Conservation (phyloP, 2,329 filamentous ascomycete species). For the Fusarium sp. region DNA sequence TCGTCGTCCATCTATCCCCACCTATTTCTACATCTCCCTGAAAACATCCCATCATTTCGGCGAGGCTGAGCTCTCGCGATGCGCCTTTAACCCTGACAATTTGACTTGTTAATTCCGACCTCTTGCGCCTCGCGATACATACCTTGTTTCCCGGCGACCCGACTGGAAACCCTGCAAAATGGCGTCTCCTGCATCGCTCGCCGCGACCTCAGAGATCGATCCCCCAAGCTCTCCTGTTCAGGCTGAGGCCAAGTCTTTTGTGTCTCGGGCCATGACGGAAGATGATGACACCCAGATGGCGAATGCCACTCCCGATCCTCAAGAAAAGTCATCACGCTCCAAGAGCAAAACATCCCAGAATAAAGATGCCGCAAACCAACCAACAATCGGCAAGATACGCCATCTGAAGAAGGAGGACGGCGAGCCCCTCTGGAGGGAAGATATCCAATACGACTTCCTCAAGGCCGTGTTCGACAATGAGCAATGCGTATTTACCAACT, state of each 20-base stretch:
- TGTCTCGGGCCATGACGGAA: constrained; percentile 56
- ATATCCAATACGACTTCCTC: constrained; percentile 90
- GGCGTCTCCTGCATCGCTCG: constrained; percentile 54
- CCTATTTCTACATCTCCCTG: constrained; percentile 25
- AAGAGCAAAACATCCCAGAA: constrained; percentile 49
- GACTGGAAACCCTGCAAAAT: constrained; percentile 40
- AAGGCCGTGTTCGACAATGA: constrained; percentile 81
- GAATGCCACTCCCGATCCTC: constrained; percentile 55
- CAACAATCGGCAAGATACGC: constrained; percentile 73
- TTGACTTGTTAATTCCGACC: constrained; percentile 4
- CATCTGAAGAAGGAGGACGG: constrained; percentile 91
- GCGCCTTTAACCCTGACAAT: constrained; percentile 34
- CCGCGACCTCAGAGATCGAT: constrained; percentile 57
- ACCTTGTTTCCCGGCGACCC: constrained; percentile 16
- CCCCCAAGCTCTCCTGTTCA: constrained; percentile 57
- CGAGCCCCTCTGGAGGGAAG: constrained; percentile 84
- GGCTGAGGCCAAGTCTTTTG: constrained; percentile 57
- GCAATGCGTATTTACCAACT: constrained; percentile 83
- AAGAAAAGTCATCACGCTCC: constrained; percentile 51
- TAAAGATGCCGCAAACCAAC: constrained; percentile 50
- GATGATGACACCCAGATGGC: constrained; percentile 58
- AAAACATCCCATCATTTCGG: constrained; percentile 14
- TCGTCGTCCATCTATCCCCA: constrained; percentile 14
- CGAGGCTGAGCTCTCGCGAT: constrained; percentile 28
- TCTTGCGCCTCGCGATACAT: constrained; percentile 5